Conservation (phyloP, 257 asterid genomes). For the Verbascum thapsus region DNA sequence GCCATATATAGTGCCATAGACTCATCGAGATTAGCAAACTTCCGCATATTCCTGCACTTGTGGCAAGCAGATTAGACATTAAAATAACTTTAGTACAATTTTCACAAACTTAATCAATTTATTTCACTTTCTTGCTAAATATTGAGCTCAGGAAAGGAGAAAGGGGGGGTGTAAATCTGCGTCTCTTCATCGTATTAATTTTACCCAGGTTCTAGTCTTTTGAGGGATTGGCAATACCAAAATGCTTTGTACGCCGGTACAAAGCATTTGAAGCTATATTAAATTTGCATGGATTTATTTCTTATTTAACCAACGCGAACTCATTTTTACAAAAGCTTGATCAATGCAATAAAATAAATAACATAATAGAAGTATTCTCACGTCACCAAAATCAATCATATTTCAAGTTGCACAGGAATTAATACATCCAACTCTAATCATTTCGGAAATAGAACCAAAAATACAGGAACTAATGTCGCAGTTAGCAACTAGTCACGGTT, state of each 20-base stretch:
- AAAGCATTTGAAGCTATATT: too few relatives aligned
- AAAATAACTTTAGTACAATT: slow-evolving; percentile 16
- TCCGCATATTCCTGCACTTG: slow-evolving; percentile 60
- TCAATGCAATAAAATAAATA: background rate
- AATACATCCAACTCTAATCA: too few relatives aligned
- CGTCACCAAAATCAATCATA: background rate
- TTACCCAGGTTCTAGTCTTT: slow-evolving; percentile 13
- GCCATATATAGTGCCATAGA: slow-evolving; percentile 56
- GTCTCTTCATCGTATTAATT: slow-evolving; percentile 5
- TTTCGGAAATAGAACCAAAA: too few relatives aligned
- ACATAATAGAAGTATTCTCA: background rate
- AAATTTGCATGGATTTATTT: background rate
- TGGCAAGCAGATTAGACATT: slow-evolving; percentile 25
- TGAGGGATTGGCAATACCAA: slow-evolving; percentile 11
- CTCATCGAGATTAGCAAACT: slow-evolving; percentile 52
- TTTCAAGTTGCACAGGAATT: background rate
- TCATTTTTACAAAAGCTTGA: background rate
- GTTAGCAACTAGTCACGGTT: too few relatives aligned
- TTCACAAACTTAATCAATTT: slow-evolving; percentile 1
- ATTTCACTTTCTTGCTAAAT: slow-evolving; percentile 6
- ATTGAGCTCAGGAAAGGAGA: background rate
- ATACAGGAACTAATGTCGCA: too few relatives aligned
- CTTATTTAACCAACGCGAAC: background rate
- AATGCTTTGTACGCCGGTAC: too few relatives aligned
- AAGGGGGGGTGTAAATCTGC: background rate